Evolutionary conservation across 2,329 filamentous ascomycete species (phyloP).

Genomic region (Leptographium lundbergii): DNA sequence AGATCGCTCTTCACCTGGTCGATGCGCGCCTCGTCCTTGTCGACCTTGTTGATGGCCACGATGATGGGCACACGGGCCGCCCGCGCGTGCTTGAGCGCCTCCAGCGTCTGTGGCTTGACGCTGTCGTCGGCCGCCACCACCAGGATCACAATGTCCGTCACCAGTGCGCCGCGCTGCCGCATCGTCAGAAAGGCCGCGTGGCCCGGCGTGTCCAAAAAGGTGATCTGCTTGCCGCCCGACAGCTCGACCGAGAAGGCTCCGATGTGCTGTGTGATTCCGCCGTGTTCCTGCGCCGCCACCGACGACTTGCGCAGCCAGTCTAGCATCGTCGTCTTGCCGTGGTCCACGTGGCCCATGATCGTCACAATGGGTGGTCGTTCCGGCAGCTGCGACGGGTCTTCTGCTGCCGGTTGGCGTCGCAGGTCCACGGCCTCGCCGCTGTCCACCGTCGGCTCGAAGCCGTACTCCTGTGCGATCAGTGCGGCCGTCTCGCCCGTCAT

Average conservation of each 20-base stretch:
- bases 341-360: conserved; percentile 98
- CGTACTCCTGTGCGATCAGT: conserved; percentile 83
- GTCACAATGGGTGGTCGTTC: conserved; percentile 84
- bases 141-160: conserved; percentile 92
- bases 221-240: conserved; percentile 78
- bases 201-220: conserved; percentile 92
- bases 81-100: conserved; percentile 89
- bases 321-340: conserved; percentile 92
- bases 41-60: conserved; percentile 94
- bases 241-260: conserved; percentile 90
- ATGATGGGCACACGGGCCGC: conserved; percentile 85
- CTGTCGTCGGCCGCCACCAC: conserved; percentile 96
- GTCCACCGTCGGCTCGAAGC: conserved; percentile 73
- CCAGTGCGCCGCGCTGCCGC: conserved; percentile 87
- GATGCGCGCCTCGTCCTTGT: conserved; percentile 70
- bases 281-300: conserved; percentile 81
- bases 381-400: conserved; percentile 57
- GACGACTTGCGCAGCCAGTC: conserved; percentile 91
- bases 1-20: conserved; percentile 84
- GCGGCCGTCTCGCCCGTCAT: conserved; percentile 84
- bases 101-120: conserved; percentile 92
- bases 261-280: conserved; percentile 96
- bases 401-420: conserved; percentile 51
- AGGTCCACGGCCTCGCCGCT: conserved; percentile 56
- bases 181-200: conserved; percentile 93